These are phyloP conservation scores for Nothophoma quercina DNA, from an alignment of 2,329 filamentous ascomycete species.

Conservation along the genomic window DNA sequence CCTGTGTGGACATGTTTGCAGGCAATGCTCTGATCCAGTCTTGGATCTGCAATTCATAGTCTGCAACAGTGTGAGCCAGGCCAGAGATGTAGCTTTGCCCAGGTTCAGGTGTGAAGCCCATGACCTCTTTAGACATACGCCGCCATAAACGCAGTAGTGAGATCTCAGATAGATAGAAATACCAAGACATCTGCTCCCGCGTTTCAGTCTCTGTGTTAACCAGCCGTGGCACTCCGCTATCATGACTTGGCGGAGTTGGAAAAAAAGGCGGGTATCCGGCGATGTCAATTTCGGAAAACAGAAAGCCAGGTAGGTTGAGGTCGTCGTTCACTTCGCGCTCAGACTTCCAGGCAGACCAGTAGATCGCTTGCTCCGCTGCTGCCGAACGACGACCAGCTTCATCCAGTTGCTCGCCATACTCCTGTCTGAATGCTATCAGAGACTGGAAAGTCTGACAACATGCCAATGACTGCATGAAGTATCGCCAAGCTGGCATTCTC, in stretches of 20 bases:
- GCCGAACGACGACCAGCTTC: neutral
- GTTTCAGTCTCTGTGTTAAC: neutral
- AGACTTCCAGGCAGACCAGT: constrained; percentile 23
- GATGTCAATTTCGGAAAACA: constrained; percentile 14
- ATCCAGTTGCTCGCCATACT: neutral
- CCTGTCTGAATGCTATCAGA: constrained; percentile 1
- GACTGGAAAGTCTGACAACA: constrained; percentile 1
- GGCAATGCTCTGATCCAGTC: neutral
- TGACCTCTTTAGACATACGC: neutral
- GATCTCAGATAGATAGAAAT: constrained; percentile 21
- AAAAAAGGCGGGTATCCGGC: neutral
- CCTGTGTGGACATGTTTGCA: neutral
- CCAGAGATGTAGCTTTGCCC: neutral
- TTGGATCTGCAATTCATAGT: neutral
- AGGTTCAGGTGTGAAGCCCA: neutral
- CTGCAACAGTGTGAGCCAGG: neutral
- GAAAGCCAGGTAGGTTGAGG: neutral
- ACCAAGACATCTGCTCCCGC: constrained; percentile 6
- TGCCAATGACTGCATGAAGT: constrained; percentile 2
- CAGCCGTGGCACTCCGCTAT: neutral
- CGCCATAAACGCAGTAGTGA: constrained; percentile 8
- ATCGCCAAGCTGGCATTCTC: neutral
- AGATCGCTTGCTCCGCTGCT: constrained; percentile 9
- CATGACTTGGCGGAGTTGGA: neutral
- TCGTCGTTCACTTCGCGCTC: constrained; percentile 11